Evolutionary conservation across 106 monocot species (phyloP), one percentile per base, ranked within the genome.

Genomic region (Alisma plantagoaquatica): DNA sequence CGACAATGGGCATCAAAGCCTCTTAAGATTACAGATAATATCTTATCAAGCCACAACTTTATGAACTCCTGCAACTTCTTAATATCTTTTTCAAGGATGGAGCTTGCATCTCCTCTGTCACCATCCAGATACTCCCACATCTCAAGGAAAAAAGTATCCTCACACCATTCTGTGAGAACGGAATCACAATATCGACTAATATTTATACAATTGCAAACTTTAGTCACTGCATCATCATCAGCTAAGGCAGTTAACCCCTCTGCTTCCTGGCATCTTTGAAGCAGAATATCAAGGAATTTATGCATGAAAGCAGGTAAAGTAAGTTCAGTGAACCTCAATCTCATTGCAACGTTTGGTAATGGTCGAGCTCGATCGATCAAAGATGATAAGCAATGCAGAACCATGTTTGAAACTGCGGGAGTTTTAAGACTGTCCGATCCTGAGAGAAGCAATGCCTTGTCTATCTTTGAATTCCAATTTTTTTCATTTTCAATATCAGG

Each of bases 241-340:
- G 82, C 90, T 51, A 99, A 65, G 17, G 98, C 98, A 47, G 98
- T 99, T 4, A 99, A 72, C 1, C 90, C 98, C 54, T 99, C 98
- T 17, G 90, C 89, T 61, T 90, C 98, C 60, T 99, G 85, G 64
- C 98, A 99, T 46, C 86, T 64, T 12, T 41, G 61, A 8, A 86
- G 66, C 63, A 82, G 53, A 46, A 44, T 68, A 64, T 82, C 90
- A 64, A 70, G 28, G 49, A 76, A 82, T 46, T 99, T 70, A 24
- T 41, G 45, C 19, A 86, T 5, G 23, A 90, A 31, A 1, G 82
- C 85, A 23, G 74, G 56, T 59, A 71, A 70, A 7, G 69, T 60
- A 6, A 78, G 53, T 28, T 71, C 70, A 8, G 90, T 55, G 43
- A 99, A 90, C 63, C 69, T 85, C 23, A 69, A 66, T 51, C 85